Conservation (phyloP, 202 grass and related monocot species). For the Zoysia matrella region DNA sequence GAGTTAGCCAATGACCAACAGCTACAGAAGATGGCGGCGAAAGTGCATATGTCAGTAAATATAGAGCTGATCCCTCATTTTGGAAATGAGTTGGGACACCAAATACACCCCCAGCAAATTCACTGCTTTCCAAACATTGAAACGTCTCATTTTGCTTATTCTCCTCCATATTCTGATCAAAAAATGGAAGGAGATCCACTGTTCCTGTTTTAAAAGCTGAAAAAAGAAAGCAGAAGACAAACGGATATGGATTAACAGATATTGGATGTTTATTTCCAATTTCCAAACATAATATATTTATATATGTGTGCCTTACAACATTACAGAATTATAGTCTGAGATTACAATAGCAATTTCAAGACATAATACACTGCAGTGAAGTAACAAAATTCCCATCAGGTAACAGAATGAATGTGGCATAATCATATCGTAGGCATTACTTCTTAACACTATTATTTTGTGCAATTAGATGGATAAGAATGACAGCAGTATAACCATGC, state of each 20-base stretch:
- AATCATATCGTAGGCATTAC: neutral
- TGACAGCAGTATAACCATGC: neutral
- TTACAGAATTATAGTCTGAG: slow-evolving; percentile 5
- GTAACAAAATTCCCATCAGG: slow-evolving; percentile 11
- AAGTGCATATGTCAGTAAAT: slow-evolving; percentile 72
- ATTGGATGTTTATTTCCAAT: slow-evolving; percentile 4
- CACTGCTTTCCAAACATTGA: slow-evolving; percentile 42
- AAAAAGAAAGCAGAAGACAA: slow-evolving; percentile 39
- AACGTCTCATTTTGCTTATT: slow-evolving; percentile 52
- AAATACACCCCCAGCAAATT: slow-evolving; percentile 52
- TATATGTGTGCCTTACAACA: slow-evolving; percentile 16
- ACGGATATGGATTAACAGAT: slow-evolving; percentile 1
- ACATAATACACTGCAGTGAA: slow-evolving; percentile 5
- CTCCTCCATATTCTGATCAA: slow-evolving; percentile 51
- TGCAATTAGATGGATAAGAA: slow-evolving; percentile 23
- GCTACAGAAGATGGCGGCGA: slow-evolving; percentile 73
- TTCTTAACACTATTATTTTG: neutral
- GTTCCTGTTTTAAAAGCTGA: slow-evolving; percentile 58
- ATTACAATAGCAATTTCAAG: slow-evolving; percentile 1
- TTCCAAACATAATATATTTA: too few relatives aligned
- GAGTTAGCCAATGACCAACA: slow-evolving; percentile 70
- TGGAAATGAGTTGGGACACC: slow-evolving; percentile 91
- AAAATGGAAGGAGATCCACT: slow-evolving; percentile 69
- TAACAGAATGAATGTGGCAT: slow-evolving; percentile 10
- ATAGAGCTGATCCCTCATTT: slow-evolving; percentile 85